A percentile compares a stretch with the other conserved stretches of the same genome.
phyloP scores from a whole-genome alignment of 208 protist species.

The Tritrichomonas musculus region DNA sequence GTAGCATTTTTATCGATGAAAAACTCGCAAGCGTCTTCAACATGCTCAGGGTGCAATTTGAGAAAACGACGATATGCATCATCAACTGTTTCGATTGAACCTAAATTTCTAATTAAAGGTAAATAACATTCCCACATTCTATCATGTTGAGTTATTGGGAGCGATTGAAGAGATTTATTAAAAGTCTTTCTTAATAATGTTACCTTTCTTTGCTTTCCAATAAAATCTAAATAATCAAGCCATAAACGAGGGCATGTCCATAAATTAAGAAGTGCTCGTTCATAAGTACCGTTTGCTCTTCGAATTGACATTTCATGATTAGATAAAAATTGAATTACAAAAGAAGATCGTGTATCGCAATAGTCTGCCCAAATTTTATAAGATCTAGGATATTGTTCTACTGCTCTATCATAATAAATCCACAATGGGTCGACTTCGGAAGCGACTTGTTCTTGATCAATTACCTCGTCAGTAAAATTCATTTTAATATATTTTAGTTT shows the following conservation, averaged over 20 bases:
- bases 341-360: not conserved
- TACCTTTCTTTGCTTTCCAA: not conserved
- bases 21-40: not conserved
- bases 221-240: conserved; percentile 16
- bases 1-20: not conserved
- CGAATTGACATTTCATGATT: not conserved
- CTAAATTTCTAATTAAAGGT: not conserved
- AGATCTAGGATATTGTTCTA: not conserved
- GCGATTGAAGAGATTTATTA: not conserved
- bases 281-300: not conserved
- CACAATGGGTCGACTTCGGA: not conserved
- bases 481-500: not conserved
- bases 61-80: not conserved
- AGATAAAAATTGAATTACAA: not conserved
- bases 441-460: not conserved
- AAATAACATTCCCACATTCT: not conserved
- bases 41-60: not conserved
- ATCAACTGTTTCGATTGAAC: not conserved
- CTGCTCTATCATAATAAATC: not conserved
- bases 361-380: conserved; percentile 31
- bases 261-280: not conserved
- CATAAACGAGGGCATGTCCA: not conserved
- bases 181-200: not conserved
- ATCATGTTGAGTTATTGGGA: conserved; percentile 30
- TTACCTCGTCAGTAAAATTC: not conserved